A percentile compares a stretch with the other conserved stretches of the same genome.
Conservation (phyloP, 2,329 filamentous ascomycete species). For the Fusarium stilboides region DNA sequence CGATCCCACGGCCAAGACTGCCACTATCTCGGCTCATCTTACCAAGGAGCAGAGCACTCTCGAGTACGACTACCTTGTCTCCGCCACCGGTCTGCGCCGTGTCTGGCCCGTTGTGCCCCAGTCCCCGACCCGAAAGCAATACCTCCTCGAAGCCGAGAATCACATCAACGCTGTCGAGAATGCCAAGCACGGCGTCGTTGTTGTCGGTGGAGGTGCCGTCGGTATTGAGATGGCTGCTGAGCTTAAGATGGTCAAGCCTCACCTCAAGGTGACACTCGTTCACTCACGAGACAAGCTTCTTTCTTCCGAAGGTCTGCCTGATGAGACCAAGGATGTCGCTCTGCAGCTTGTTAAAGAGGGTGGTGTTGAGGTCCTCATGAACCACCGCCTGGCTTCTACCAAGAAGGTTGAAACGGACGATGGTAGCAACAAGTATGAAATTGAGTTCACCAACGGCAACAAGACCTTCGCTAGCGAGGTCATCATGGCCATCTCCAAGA, state of each 20-base stretch:
- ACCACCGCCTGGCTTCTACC: conserved; percentile 68
- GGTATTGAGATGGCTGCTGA: conserved; percentile 88
- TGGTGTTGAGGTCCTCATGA: conserved; percentile 76
- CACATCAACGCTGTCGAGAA: conserved; percentile 71
- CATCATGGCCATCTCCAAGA: conserved; percentile 78
- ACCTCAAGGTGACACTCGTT: conserved; percentile 78
- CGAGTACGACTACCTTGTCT: conserved; percentile 82
- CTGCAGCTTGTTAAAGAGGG: conserved; percentile 71
- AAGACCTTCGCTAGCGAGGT: conserved; percentile 75
- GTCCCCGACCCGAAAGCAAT: conserved; percentile 72
- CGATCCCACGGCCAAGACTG: conserved; percentile 72
- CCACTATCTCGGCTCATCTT: conserved; percentile 66
- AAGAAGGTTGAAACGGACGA: conserved; percentile 62
- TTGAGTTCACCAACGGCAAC: conserved; percentile 73
- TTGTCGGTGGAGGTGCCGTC: conserved; percentile 84
- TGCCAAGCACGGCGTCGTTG: conserved; percentile 72
- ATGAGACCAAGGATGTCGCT: conserved; percentile 76
- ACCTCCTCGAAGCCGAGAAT: conserved; percentile 72
- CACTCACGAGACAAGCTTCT: conserved; percentile 80
- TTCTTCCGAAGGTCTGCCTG: conserved; percentile 80
- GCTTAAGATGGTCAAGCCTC: conserved; percentile 77
- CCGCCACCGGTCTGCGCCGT: conserved; percentile 78
- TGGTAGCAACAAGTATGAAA: conserved; percentile 59
- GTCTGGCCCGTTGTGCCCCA: conserved; percentile 82
- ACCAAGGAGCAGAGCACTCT: conserved; percentile 61